These are phyloP conservation scores for Gossypium herbaceum DNA, from an alignment of 345 rosid species.

Conservation along the genomic window DNA sequence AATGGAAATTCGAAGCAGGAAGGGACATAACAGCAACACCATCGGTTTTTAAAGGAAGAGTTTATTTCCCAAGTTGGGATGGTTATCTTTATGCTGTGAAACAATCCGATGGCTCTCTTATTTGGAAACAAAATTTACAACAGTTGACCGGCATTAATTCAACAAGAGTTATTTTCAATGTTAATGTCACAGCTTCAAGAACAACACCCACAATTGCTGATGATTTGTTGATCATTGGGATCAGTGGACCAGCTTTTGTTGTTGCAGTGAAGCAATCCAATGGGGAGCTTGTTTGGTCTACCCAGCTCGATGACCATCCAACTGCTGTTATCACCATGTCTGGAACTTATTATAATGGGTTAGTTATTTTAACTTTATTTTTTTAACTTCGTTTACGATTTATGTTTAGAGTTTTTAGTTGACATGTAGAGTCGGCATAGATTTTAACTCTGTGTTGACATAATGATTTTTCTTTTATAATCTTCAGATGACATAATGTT, in stretches of 20 bases:
- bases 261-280: slow-evolving; percentile 27
- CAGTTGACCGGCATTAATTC: slow-evolving; percentile 34
- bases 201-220: slow-evolving; percentile 33
- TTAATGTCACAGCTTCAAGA: slow-evolving; percentile 30
- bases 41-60: slow-evolving; percentile 30
- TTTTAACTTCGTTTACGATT: background rate
- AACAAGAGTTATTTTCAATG: slow-evolving; percentile 17
- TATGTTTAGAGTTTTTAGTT: no score
- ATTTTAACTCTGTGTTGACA: background rate
- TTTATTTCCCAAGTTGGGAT: slow-evolving; percentile 53
- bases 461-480: no score
- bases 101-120: slow-evolving; percentile 34
- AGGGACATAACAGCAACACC: slow-evolving; percentile 46
- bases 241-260: slow-evolving; percentile 41
- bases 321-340: slow-evolving; percentile 37
- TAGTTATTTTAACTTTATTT: background rate
- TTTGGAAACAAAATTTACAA: slow-evolving; percentile 45
- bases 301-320: slow-evolving; percentile 33
- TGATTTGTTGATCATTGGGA: slow-evolving; percentile 27
- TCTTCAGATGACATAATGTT: no score
- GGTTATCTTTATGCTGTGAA: slow-evolving; percentile 43
- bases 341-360: slow-evolving; percentile 36
- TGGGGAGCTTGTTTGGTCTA: slow-evolving; percentile 38
- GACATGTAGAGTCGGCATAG: no score
- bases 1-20: slow-evolving; percentile 44